phyloP scores from a whole-genome alignment of 2,329 filamentous ascomycete genomes.

The Pseudogymnoascus verrucosus region DNA sequence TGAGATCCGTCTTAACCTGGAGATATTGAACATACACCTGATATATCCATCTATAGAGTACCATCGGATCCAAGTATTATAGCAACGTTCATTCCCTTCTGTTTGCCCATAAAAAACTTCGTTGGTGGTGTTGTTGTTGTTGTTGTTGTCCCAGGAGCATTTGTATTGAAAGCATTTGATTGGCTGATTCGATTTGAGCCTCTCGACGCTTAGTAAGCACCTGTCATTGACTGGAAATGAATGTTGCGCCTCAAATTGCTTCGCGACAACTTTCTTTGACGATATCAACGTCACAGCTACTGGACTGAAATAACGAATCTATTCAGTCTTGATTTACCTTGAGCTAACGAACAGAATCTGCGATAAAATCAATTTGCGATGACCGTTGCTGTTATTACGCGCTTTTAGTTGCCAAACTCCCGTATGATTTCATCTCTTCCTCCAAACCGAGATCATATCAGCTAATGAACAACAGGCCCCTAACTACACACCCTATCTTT shows the following conservation, averaged over 20 bases:
- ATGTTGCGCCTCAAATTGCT: background rate
- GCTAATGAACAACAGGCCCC: background rate
- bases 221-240: slow-evolving; percentile 1
- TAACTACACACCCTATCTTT: background rate
- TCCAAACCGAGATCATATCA: background rate
- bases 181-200: background rate
- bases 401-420: background rate
- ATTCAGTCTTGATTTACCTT: background rate
- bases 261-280: slow-evolving; percentile 2
- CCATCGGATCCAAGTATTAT: background rate
- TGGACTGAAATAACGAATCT: background rate
- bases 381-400: slow-evolving; percentile 1
- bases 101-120: background rate
- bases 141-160: background rate
- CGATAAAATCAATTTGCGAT: slow-evolving; percentile 1
- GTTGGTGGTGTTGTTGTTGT: background rate
- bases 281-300: background rate
- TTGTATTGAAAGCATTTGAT: background rate
- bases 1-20: background rate
- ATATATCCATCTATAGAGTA: background rate
- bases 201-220: background rate
- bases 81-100: background rate
- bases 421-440: background rate
- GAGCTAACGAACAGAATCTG: background rate
- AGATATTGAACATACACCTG: background rate